Base-by-base conservation (phyloP, 2,329 filamentous ascomycete species). In the Teratosphaeria epicoccoides region DNA sequence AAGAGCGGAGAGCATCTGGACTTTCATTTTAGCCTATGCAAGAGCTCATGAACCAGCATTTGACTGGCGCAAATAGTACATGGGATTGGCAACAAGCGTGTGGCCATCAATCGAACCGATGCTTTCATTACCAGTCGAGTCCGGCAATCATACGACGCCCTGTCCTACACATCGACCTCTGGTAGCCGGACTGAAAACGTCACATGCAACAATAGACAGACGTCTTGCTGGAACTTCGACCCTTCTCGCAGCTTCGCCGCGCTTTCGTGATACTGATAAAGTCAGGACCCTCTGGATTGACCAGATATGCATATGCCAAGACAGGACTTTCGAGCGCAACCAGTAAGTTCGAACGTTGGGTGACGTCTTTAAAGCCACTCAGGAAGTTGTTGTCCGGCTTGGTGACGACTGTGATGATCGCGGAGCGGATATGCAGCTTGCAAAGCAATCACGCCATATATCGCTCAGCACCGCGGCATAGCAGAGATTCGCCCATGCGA, bases 291-390 rank as follows among this genome's bases (percentile, higher is more conserved):
- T 66, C 2, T 66, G 63, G 61, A 60, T 66, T 20, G 64, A 66
- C 50, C 61, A 62, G 50, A 58, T 65, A 46, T 66, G 63, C 33
- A 65, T 66, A 37, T 62, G 60, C 47, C 63, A 66, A 49, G 58
- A 61, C 5, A 54, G 60, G 5, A 29, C 57, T 11, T 54, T 52
- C 11, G 64, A 67, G 53, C 57, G 61, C 6, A 63, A 61, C 46
- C 54, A 59, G n/a, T 63, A 66, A 29, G 65, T 66, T 6, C 50
- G 57, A 24, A 55, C 63, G 55, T 66, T 66, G 63, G 59, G 63
- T 10, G 51, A 64, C 3, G 66, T 66, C 49, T 67, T 64, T 52
- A 57, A 53, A 23, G 51, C 54, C 10, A 64, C 63, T 3, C 49
- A 55, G 25, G 59, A 59, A 40, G 63, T 66, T 10, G 44, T 60